A percentile compares a stretch with the other conserved stretches of the same genome.
Conservation (phyloP, 805 yeast species). For the Scheffersomyces ergatensis region DNA sequence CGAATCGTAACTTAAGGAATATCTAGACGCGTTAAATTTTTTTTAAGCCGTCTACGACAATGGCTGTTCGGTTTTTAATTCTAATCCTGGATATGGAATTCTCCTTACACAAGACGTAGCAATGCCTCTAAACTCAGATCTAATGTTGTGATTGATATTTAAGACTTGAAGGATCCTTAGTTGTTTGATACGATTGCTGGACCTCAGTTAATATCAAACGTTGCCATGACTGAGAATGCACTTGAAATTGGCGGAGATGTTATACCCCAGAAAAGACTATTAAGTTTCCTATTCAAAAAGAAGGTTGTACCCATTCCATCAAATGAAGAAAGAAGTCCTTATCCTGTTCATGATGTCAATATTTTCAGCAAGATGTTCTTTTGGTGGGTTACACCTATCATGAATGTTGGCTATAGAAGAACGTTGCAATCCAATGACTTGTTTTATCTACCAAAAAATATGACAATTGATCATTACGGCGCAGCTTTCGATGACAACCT, state of each 20-base stretch:
- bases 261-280: conserved; percentile 40
- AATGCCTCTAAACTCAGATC: too few relatives aligned
- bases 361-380: conserved; percentile 43
- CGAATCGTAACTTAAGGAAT: too few relatives aligned
- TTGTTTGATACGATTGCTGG: too few relatives aligned
- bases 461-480: conserved; percentile 26
- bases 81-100: too few relatives aligned
- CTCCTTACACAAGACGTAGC: too few relatives aligned
- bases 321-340: conserved; percentile 45
- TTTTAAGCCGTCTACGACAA: too few relatives aligned
- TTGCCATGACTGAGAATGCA: neutral
- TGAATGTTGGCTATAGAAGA: conserved; percentile 64
- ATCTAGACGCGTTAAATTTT: too few relatives aligned
- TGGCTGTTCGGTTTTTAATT: too few relatives aligned
- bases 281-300: conserved; percentile 46
- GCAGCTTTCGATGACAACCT: conserved; percentile 5
- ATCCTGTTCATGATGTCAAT: conserved; percentile 37
- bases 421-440: conserved; percentile 61
- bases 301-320: conserved; percentile 47
- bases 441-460: conserved; percentile 28
- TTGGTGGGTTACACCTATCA: conserved; percentile 63
- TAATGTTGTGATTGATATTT: too few relatives aligned
- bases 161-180: too few relatives aligned
- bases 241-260: neutral
- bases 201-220: too few relatives aligned